These are phyloP conservation scores for Colletotrichum sp. DNA, from an alignment of 2,329 filamentous ascomycete genomes.

Conservation along the genomic window DNA sequence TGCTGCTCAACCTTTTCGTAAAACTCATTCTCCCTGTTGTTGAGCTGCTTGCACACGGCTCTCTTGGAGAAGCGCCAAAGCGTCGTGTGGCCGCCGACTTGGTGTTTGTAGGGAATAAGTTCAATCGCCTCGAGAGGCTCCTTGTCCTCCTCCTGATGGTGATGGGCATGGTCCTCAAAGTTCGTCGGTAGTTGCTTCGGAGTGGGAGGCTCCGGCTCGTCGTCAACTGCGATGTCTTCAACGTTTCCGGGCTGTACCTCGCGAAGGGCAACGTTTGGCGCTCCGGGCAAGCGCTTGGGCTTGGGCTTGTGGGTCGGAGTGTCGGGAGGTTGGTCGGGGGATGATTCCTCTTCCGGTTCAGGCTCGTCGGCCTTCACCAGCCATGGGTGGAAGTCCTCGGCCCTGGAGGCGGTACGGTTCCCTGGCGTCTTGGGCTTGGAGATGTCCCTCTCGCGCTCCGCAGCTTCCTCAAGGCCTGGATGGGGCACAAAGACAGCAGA, in stretches of 20 bases:
- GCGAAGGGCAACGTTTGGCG: constrained; percentile 22
- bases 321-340: background rate
- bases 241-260: constrained; percentile 37
- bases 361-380: constrained; percentile 63
- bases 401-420: constrained; percentile 9
- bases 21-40: constrained; percentile 97
- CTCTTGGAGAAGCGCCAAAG: constrained; percentile 94
- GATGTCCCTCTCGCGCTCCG: constrained; percentile 31
- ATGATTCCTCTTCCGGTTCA: constrained; percentile 35
- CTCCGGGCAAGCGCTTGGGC: constrained; percentile 7
- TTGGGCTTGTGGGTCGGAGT: constrained; percentile 13
- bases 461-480: constrained; percentile 56
- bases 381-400: constrained; percentile 54
- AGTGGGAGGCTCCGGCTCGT: constrained; percentile 44
- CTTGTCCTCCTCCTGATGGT: constrained; percentile 53
- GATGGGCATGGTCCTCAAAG: constrained; percentile 54
- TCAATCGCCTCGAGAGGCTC: constrained; percentile 88
- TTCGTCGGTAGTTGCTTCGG: constrained; percentile 38
- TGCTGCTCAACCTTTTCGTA: constrained; percentile 94
- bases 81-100: constrained; percentile 95
- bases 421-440: constrained; percentile 24
- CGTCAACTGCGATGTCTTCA: constrained; percentile 45
- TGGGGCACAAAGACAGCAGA: constrained; percentile 84
- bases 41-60: constrained; percentile 97
- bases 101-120: constrained; percentile 94